A percentile compares a stretch with the other conserved stretches of the same genome.
Evolutionary conservation across 2,329 filamentous ascomycete genomes (phyloP).

Genomic region (Xylariaceae sp.): DNA sequence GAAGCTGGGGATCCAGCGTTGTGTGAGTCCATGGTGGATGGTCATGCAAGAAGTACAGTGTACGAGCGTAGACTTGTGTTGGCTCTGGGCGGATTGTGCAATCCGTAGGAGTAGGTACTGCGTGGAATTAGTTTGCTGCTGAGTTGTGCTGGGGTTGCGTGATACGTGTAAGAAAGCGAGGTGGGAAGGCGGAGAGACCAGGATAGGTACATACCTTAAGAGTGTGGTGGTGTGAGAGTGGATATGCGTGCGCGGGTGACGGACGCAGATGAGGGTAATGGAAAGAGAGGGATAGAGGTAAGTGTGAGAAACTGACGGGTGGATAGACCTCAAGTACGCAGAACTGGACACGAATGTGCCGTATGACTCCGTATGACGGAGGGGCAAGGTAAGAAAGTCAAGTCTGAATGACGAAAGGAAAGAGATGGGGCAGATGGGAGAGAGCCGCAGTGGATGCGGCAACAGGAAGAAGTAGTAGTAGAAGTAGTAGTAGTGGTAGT

Average conservation of each 20-base stretch:
- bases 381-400: background rate
- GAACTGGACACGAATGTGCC: background rate
- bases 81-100: background rate
- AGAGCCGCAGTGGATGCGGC: background rate
- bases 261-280: no score
- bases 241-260: no score
- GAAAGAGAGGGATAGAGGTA: no score
- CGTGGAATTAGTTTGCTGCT: background rate
- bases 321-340: no score
- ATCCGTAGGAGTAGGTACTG: background rate
- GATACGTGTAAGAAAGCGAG: constrained; percentile 3
- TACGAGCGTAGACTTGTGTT: background rate
- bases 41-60: constrained; percentile 18
- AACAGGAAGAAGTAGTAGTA: background rate
- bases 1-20: constrained; percentile 29
- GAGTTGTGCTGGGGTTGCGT: no score
- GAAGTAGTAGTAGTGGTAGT: no score
- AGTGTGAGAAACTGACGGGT: no score
- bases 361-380: background rate
- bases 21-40: constrained; percentile 29
- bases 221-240: no score
- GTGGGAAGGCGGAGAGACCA: background rate
- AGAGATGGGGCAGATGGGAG: background rate
- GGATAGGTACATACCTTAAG: no score
- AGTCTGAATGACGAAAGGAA: background rate